Base-by-base conservation (phyloP, 2,329 filamentous ascomycete species). In the Mollisia scopiformis region DNA sequence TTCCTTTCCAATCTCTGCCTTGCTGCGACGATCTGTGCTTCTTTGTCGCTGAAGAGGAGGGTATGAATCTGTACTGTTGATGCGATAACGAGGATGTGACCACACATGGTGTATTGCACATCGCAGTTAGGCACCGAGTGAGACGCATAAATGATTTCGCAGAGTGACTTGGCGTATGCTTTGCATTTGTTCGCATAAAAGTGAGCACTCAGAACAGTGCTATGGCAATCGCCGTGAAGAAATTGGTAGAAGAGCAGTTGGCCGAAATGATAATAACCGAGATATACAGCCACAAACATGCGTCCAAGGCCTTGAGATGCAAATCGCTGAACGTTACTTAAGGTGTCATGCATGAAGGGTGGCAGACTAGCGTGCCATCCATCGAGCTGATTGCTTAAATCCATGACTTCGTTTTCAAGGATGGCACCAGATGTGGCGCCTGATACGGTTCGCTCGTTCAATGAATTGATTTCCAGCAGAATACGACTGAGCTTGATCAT, bases 181-280 rank as follows among this genome's bases (percentile, higher is more conserved):
- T 78, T 78, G 65, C 77, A 80, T 55, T 74, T 75, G 6, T 73
- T 64, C 1, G 77, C 75, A 58, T 78, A 78, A 52, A 59, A 35
- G 7, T 55, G 55, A 11, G 64, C 51, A 8, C 33, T 52, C 8
- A 52, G 33, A 19, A 58, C 57, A 8, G 60, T 58, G 2, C 59
- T 51, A 30, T 68, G 63, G 4, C 66, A 63, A 27, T 73, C 68
- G 23, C 73, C 69, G 47, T 76, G 74, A 0, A 82, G 72, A 62
- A 79, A 81, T 54, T 77, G 78, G 60, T 81, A 82, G 68, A 77
- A 80, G 5, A 82, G 74, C n/a, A 82, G 71, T 54, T 79, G 76
- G 4, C 75, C 73, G 61, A 77, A 80, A 65, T 82, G 75, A 53
- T 81, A 77, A 60, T 80, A 81, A 3, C 79, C 78, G 2, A 82